These are phyloP conservation scores for Phoenix dactylifera DNA, from an alignment of 176 grass and related monocot species.

Conservation along the genomic window DNA sequence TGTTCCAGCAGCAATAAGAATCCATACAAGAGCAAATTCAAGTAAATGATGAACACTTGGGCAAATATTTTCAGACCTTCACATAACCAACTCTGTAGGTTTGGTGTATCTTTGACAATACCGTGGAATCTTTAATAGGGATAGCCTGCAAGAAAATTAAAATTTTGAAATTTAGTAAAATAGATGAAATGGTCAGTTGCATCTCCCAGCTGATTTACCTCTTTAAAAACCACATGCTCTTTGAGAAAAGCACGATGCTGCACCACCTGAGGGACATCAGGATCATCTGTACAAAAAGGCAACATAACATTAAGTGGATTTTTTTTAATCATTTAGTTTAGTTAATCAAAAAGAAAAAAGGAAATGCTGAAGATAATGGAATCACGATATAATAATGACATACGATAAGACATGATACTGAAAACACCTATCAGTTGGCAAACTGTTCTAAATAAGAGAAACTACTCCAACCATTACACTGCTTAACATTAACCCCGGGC, in stretches of 20 bases:
- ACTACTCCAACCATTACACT: no score
- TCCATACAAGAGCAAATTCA: no score
- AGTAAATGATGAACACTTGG: neutral
- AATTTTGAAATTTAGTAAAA: conserved; percentile 23
- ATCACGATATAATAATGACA: no score
- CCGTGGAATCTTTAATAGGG: conserved; percentile 54
- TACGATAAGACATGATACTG: no score
- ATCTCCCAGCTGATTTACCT: conserved; percentile 42
- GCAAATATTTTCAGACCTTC: conserved; percentile 37
- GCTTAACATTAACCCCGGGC: no score
- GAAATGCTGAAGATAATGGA: no score
- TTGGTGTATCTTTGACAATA: conserved; percentile 74
- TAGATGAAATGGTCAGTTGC: conserved; percentile 17
- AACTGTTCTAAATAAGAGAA: no score
- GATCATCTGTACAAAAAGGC: conserved; percentile 48
- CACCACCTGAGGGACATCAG: conserved; percentile 44
- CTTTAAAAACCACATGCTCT: conserved; percentile 63
- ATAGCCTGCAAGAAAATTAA: conserved; percentile 46
- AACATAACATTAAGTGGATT: neutral
- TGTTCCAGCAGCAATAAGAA: no score
- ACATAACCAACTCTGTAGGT: conserved; percentile 80
- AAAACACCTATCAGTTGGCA: no score
- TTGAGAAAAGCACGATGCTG: conserved; percentile 58
- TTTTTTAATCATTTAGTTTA: no score
- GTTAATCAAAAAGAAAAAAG: no score